Conservation (phyloP, 805 yeast species). For the Maudiozyma barnettii region DNA sequence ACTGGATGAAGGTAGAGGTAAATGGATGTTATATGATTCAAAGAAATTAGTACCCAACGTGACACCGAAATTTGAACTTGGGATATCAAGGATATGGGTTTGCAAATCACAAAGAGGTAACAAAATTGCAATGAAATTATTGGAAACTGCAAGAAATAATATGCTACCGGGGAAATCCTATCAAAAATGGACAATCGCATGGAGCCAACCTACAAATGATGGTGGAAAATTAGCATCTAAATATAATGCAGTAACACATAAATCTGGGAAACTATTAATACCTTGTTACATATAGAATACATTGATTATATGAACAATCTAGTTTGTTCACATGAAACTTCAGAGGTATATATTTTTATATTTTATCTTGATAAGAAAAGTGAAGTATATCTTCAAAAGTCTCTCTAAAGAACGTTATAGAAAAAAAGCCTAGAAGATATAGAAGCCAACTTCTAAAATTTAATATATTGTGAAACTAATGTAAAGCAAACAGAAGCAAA, state of each 20-base stretch:
- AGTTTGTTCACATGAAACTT: neutral
- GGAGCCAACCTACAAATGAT: conserved; percentile 63
- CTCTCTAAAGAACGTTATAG: too few relatives aligned
- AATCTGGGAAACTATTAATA: conserved; percentile 24
- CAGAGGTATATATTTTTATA: too few relatives aligned
- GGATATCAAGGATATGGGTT: conserved; percentile 44
- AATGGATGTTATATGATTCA: conserved; percentile 52
- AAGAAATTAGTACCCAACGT: conserved; percentile 42
- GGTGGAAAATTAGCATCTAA: conserved; percentile 51
- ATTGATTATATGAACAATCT: neutral
- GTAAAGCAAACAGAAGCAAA: too few relatives aligned
- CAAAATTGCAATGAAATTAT: conserved; percentile 41
- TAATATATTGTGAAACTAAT: too few relatives aligned
- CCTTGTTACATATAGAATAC: conserved; percentile 24
- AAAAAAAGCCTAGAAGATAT: too few relatives aligned
- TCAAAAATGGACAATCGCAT: conserved; percentile 40
- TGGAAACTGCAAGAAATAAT: conserved; percentile 36
- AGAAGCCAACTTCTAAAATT: too few relatives aligned
- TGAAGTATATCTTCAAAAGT: too few relatives aligned
- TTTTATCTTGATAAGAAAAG: too few relatives aligned
- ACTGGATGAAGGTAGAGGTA: conserved; percentile 31
- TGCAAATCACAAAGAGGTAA: conserved; percentile 36
- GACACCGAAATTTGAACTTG: conserved; percentile 33
- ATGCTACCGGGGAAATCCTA: conserved; percentile 42
- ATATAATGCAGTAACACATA: conserved; percentile 48